These are phyloP conservation scores for Cardiospermum halicacabum DNA, from an alignment of 345 rosid species.

Conservation along the genomic window DNA sequence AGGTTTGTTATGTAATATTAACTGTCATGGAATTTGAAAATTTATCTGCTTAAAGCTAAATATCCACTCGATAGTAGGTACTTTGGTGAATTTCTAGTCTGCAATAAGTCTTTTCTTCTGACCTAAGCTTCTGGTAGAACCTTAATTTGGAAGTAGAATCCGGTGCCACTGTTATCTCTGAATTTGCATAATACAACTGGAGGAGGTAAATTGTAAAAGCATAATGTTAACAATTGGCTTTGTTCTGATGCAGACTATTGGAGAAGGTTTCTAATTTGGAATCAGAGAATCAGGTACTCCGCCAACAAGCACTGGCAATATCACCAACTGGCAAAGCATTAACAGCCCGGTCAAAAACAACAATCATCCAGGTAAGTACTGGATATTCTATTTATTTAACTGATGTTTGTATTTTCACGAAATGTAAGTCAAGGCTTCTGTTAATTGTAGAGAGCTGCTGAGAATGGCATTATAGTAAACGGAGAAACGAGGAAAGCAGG, in stretches of 20 bases:
- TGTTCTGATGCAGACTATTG: slow-evolving; percentile 39
- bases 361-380: slow-evolving; percentile 58
- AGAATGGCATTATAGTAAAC: slow-evolving; percentile 50
- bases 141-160: not conserved
- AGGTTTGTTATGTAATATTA: slow-evolving; percentile 60
- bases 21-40: slow-evolving; percentile 3
- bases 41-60: not conserved
- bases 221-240: not conserved
- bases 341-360: slow-evolving; percentile 53
- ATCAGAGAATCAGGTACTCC: slow-evolving; percentile 88
- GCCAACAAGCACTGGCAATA: slow-evolving; percentile 78
- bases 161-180: not conserved
- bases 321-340: slow-evolving; percentile 70
- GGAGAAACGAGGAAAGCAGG: slow-evolving; percentile 56
- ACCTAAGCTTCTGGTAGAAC: not conserved
- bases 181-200: not conserved
- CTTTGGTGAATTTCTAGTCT: no score
- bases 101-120: not conserved
- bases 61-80: no score
- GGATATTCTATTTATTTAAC: slow-evolving; percentile 5
- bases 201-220: not conserved
- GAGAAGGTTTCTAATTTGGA: slow-evolving; percentile 82
- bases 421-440: slow-evolving; percentile 13
- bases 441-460: slow-evolving; percentile 72
- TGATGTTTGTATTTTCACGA: not conserved